Base-by-base conservation (phyloP, 1,284 basidiomycete genomes). In the Cutaneotrichosporon dermatis region DNA sequence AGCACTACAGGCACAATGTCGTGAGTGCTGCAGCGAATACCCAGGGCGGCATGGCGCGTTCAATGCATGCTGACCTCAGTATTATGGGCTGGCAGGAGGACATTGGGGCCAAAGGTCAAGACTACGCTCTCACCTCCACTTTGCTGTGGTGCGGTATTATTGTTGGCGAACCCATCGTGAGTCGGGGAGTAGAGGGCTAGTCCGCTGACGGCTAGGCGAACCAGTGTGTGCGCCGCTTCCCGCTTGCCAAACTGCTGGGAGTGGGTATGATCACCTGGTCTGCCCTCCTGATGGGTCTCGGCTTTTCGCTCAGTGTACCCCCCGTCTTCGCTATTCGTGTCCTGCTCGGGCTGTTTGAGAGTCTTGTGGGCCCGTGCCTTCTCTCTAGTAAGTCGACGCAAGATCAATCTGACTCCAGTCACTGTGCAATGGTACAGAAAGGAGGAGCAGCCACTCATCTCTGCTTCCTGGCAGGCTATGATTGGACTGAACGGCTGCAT, bases 221-320 rank as follows among this genome's bases (percentile, higher is more conserved):
- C 57, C 70, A 71, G 59, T 56, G 66, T 35, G 64, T 70, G 40
- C 67, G 70, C 49, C 51, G 62, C 13, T 53, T 71, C 9, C 71
- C 72, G 1, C 52, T 72, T 7, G 64, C 61, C 53, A 67, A 73
- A 63, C 34, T 72, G 4, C 63, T 71, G 12, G 55, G 54, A n/a
- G 52, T 4, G 3, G 66, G 59, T 6, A 71, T 71, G 54, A 34
- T 71, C 15, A 54, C 66, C 48, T 73, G 71, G 71, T 60, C 64
- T 5, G 61, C 8, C 15, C 57, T 48, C 16, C 35, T 51, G 39
- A 63, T 91, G 11, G 90, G 89, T 0, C 76, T 92, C 7, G 70
- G 86, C 1, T 91, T 92, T 74, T 86, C 86, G 0, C 79, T 92
- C 16, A 89, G 52, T 41, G 61, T 71, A n/a, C 87, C 0, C 87